Evolutionary conservation across 805 yeast genomes (phyloP).

Genomic region (Candida khao-thaluensis): DNA sequence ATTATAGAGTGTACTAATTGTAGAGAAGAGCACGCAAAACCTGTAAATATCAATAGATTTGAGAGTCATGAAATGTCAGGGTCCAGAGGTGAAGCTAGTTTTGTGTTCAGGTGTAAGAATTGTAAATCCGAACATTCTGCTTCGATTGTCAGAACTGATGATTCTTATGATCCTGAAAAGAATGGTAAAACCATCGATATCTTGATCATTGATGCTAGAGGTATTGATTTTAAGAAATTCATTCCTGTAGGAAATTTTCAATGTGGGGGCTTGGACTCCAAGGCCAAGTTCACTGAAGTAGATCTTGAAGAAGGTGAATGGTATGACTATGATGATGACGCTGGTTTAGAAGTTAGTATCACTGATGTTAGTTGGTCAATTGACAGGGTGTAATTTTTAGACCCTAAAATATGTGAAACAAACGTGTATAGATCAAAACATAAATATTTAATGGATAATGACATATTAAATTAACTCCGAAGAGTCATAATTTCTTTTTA

Average conservation of each 20-base stretch:
- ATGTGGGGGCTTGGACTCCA: constrained; percentile 53
- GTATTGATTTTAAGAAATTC: constrained; percentile 70
- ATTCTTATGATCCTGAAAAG: constrained; percentile 37
- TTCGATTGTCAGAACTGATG: constrained; percentile 29
- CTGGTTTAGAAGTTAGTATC: constrained; percentile 75
- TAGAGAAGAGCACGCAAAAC: constrained; percentile 72
- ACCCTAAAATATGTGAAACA: too few relatives aligned
- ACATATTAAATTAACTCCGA: too few relatives aligned
- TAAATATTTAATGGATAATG: constrained; percentile 2
- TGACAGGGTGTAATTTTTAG: constrained; percentile 21
- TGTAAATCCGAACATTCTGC: constrained; percentile 52
- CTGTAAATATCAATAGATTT: constrained; percentile 62
- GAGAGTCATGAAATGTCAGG: constrained; percentile 67
- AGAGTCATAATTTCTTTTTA: too few relatives aligned
- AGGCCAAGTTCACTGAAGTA: constrained; percentile 57
- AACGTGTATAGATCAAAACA: too few relatives aligned
- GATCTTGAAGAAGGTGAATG: constrained; percentile 82
- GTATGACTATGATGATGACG: constrained; percentile 92
- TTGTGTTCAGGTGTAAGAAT: constrained; percentile 70
- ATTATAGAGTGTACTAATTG: constrained; percentile 74
- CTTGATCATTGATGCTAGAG: constrained; percentile 80
- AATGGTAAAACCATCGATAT: constrained; percentile 45
- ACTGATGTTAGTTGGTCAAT: constrained; percentile 72
- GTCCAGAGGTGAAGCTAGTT: constrained; percentile 80
- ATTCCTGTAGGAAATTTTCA: constrained; percentile 63